Evolutionary conservation across 768 basidiomycete species (phyloP).

Genomic region (Lenzites betulinus): DNA sequence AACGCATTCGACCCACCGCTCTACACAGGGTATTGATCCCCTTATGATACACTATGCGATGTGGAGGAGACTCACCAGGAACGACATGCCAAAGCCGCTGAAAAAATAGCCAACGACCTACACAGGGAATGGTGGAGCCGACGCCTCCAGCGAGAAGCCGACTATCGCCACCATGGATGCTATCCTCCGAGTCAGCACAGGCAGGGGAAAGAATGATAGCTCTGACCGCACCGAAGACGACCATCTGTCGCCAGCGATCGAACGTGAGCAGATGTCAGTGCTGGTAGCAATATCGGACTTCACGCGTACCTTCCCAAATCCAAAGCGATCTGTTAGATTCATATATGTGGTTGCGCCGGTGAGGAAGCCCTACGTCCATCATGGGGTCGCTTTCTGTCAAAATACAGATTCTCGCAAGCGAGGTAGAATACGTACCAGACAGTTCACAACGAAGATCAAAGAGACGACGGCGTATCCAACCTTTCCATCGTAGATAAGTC

Average conservation of each 20-base stretch:
- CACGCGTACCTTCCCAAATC: slow-evolving; percentile 45
- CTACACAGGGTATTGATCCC: slow-evolving; percentile 32
- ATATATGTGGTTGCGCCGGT: slow-evolving; percentile 48
- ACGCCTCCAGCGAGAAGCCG: slow-evolving; percentile 53
- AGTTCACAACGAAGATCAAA: slow-evolving; percentile 55
- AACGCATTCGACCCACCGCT: slow-evolving; percentile 75
- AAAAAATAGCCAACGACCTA: slow-evolving; percentile 52
- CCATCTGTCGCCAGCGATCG: background rate
- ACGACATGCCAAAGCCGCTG: slow-evolving; percentile 49
- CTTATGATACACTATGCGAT: background rate
- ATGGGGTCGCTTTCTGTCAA: background rate
- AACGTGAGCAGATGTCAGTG: background rate
- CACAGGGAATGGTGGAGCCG: slow-evolving; percentile 63
- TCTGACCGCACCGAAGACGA: slow-evolving; percentile 3
- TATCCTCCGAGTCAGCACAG: slow-evolving; percentile 17
- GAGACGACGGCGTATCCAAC: slow-evolving; percentile 56
- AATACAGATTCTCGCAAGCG: background rate
- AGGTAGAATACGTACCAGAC: slow-evolving; percentile 33
- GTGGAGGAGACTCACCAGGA: slow-evolving; percentile 2
- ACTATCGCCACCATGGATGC: slow-evolving; percentile 53
- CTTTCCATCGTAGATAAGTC: slow-evolving; percentile 23
- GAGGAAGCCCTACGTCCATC: slow-evolving; percentile 43
- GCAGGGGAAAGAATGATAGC: background rate
- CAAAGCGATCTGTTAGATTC: slow-evolving; percentile 42
- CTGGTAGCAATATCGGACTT: background rate